Base-by-base conservation (phyloP, 805 yeast species). In the Tetrapisispora nanseiensis region DNA sequence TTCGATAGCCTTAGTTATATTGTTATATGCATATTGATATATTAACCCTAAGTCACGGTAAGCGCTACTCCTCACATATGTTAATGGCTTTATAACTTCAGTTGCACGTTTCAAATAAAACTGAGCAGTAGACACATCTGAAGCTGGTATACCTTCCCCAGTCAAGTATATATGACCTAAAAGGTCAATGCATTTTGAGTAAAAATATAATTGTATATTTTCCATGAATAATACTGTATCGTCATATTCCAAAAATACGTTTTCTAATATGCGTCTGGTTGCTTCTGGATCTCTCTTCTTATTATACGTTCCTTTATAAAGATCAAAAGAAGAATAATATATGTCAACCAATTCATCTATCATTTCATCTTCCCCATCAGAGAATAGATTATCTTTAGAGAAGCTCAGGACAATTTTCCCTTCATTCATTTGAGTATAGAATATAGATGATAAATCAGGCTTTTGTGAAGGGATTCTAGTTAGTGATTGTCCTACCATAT, bases 81-180 rank as follows among this genome's bases (percentile, higher is more conserved):
- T 45, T 13, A 47, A 23, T 8, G 37, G 44, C 29, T 48, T 53
- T 4, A 48, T 46, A 3, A 59, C 51, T 15, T 51, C 49, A 4
- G 52, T 20, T 0, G 62, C 49, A 13, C 46, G 37, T 16, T 41
- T 37, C 22, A 56, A 43, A 43, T 46, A 51, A 21, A 32, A 44
- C 26, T 51, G 53, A 0, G 69, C 67, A 16, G 51, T 35, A 9
- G 45, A 33, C 1, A 54, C 37, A 33, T 76, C 66, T 1, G 81
- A 48, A 3, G 20, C 21, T 6, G 59, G 66, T 0, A 69, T 65
- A 0, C 92, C 94, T 47, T 79, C 83, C 1, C 95, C 96, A 13
- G 80, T 69, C 36, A 85, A 63, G 49, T 76, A 77, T 74, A 86
- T 71, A 43, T 74, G 81, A 0, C 90, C 96, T 30, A 86, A 53